Evolutionary conservation across 352 stramenopile genomes (phyloP), one percentile per base, ranked within the genome.

Genomic region (Globisporangium ultimum): DNA sequence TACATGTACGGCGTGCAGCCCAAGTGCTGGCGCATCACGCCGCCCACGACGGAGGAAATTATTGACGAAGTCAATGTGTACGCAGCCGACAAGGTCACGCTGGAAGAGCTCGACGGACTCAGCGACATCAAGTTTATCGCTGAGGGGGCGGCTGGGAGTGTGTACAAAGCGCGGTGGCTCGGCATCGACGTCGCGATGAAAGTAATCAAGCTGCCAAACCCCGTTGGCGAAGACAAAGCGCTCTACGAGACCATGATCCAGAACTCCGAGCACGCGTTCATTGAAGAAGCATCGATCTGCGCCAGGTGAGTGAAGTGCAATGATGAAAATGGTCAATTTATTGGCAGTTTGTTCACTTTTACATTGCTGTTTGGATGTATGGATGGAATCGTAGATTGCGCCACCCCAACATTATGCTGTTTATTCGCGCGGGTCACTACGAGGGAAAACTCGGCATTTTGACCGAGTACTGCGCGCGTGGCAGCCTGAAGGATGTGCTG

Each of bases 111-210:
- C 51, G 58, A 64, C 17, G 58, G 58, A 12, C 34, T 64, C 4
- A 64, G 41, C 12, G 51, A 59, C 51, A 53, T 64, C 51, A 50
- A 50, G 51, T 84, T 91, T 66, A 55, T 82, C 42, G 82, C 71
- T 1, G 78, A 86, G 48, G 74, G 72, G 12, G 74, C 67, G 3
- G 80, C 70, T 50, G 78, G 74, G 0, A 67, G 84, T n/a, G 78
- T 90, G 15, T 90, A 84, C 64, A 84, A 82, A 56, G 76, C 68
- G 5, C 74, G 88, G 55, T 90, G 78, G 78, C 68, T 90, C n/a
- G 80, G 78, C n/a, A 90, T 90, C 51, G 86, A 78, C 0, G 78
- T 88, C 18, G 80, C 80, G 12, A 79, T 90, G 51, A 90, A 90
- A 56, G 86, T 78, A 48, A 70, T 90, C 24, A 75, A 77, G 10